Evolutionary conservation across 1,284 basidiomycete genomes (phyloP), one percentile per base, ranked within the genome.

Genomic region (Heliocybe sulcata): DNA sequence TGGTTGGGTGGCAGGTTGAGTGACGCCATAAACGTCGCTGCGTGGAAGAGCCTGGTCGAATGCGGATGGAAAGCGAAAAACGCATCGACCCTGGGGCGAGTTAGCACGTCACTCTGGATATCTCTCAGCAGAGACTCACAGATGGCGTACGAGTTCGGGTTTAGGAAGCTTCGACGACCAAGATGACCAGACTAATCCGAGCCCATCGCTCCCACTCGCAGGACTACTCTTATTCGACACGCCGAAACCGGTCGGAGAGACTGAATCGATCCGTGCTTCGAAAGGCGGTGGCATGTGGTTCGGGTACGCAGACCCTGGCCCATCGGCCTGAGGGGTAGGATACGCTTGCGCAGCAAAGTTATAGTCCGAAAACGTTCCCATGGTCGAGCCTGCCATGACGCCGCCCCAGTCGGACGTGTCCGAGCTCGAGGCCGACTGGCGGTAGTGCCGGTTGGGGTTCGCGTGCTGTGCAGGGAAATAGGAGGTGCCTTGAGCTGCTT

Each of bases 31-130:
- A 92, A 91, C 25, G 76, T 81, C 1, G 80, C 69, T 2, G 67
- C 69, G 66, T 90, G 85, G 59, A 92, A 77, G 35, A 90, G 68
- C 35, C 81, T 79, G 54, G 73, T 72, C 3, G 85, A 82, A 60
- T 87, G 81, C 3, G 85, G 85, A 59, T 88, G 85, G 60, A 81
- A 88, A 3, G 77, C 70, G 64, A 91, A 90, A 66, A 88, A 90
- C 0, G 82, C 76, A 38, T 87, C 84, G 42, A 87, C 81, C 45
- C 87, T 89, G 60, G 27, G 29, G 45, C 3, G 26, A 53, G 51
- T 26, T 50, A 33, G 48, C 48, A 52, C 26, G 22, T 16, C 27
- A 23, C 42, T 27, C 49, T 45, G 57, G 35, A 54, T 52, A n/a
- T 16, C 22, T 6, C 19, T 27, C 10, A 20, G 10, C 2, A 27